Evolutionary conservation across 768 basidiomycete species (phyloP), one percentile per base, ranked within the genome.

Genomic region (Lactifluus echinatus): DNA sequence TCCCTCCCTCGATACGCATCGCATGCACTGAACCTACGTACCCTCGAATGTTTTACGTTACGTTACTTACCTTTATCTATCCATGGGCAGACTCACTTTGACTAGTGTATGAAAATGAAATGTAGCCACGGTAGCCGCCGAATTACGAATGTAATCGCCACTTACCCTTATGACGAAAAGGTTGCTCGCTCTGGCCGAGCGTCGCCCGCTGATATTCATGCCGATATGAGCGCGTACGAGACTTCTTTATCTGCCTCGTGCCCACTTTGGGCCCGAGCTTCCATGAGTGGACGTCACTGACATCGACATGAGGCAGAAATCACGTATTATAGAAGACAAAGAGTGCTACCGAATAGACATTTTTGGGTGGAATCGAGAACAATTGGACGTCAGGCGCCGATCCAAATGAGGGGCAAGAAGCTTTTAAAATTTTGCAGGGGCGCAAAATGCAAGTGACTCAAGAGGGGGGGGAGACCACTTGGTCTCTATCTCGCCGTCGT

Each of bases 181-280:
- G 31, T 15, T 49, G 4, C 36, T 44, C 2, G 15, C 11, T 51
- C 19, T 44, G 28, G 45, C 36, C 34, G 40, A 49, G 42, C 28
- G 40, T 44, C 28, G 39, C 39, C 47, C 28, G 57, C 57, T 59
- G 58, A 59, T 55, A 46, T 49, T 59, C 53, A 48, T 53, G 55
- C 58, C 58, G 58, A 55, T 59, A 59, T 59, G 59, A 57, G 37
- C 55, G 59, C 42, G 56, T 52, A 60, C 47, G 50, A 40, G 12
- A 17, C 43, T 57, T 60, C 49, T 50, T 37, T 51, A 57, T 57
- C 50, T 44, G 59, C 56, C 50, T 60, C 55, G 44, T 51, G 50
- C 36, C 49, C 49, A 4, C 50, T 50, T 59, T 46, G 50, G 56
- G 33, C 37, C 55, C 36, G 15, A 60, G 51, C 49, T 60, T 40